Evolutionary conservation across 352 stramenopile genomes (phyloP), one percentile per base, ranked within the genome.

Genomic region (Pythium aristosporum): DNA sequence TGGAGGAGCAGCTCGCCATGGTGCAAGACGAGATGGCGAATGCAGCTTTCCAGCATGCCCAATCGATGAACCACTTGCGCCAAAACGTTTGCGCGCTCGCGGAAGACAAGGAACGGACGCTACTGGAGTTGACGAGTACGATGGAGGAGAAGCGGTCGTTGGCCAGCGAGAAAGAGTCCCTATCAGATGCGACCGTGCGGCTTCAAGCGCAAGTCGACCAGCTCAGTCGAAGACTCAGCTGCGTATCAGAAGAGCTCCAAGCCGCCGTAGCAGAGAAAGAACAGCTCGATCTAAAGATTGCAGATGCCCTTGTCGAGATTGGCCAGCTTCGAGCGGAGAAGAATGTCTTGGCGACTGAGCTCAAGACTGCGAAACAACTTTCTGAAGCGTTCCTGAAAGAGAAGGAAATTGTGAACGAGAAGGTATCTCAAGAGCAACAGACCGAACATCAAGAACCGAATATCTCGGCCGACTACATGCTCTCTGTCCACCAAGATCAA

Each of bases 1-100:
- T 85, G 13, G 70, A 87, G 43, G 63, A 48, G 15, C 30, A 51
- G 36, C 23, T 25, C n/a, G 23, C 20, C 2, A 3, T 5, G 28
- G 11, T 37, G 41, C 28, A 36, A 11, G 30, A 42, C 16, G 49
- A 54, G 28, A 20, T 32, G 4, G 16, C 15, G 34, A 23, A 6
- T 12, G 15, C 16, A 16, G 30, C n/a, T 5, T 12, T 5, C 2
- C 49, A 56, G 25, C 8, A 41, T 23, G 16, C 72, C 11, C 57
- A 77, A 10, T 56, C 65, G 1, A 43, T 72, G 3, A 48, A 53
- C 41, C 46, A 77, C 10, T 65, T 64, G 1, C 69, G 83, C 36
- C 75, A 82, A 54, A 69, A 71, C 25, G 75, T 68, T 49, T 69
- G 57, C 16, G 59, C 77, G 39, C 39, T 46, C 21, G 39, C 5